These are phyloP conservation scores for Phytomonas francai DNA, from an alignment of 208 protist genomes.

Conservation along the genomic window DNA sequence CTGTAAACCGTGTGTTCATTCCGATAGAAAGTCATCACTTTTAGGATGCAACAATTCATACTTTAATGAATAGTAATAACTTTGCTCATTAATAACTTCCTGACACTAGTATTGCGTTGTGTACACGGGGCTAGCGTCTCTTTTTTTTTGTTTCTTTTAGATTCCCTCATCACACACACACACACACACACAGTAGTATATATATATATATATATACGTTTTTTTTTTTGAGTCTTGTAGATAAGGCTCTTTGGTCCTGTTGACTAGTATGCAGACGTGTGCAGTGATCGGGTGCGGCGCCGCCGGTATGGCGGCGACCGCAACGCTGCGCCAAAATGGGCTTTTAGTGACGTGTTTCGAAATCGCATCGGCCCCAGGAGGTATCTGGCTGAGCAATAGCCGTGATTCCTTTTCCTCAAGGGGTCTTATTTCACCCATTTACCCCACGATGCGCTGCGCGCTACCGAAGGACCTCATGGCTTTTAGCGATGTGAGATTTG, in stretches of 20 bases:
- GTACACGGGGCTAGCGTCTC: not conserved
- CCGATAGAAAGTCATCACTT: too few relatives aligned
- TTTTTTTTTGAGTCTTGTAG: not conserved
- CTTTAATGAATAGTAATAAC: too few relatives aligned
- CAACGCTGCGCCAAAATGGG: slow-evolving; percentile 57
- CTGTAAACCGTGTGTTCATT: too few relatives aligned
- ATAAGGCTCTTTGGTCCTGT: not conserved
- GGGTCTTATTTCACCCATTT: slow-evolving; percentile 66
- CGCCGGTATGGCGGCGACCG: slow-evolving; percentile 72
- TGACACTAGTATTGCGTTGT: too few relatives aligned
- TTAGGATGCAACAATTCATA: too few relatives aligned
- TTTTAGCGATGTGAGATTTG: slow-evolving; percentile 80
- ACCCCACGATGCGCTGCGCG: slow-evolving; percentile 75
- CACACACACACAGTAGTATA: not conserved
- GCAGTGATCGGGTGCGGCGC: slow-evolving; percentile 85
- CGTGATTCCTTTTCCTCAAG: slow-evolving; percentile 60
- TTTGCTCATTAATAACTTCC: too few relatives aligned
- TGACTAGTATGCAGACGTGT: slow-evolving; percentile 61
- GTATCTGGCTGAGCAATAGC: slow-evolving; percentile 65
- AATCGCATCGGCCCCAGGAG: slow-evolving; percentile 43
- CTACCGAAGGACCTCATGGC: slow-evolving; percentile 82
- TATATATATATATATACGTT: not conserved
- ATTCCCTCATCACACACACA: not conserved
- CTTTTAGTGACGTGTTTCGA: slow-evolving; percentile 87
- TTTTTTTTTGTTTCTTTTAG: slow-evolving; percentile 5